A percentile compares a stretch with the other conserved stretches of the same genome.
phyloP scores from a whole-genome alignment of 2,329 filamentous ascomycete genomes.

The Neopestalotiopsis rosae region DNA sequence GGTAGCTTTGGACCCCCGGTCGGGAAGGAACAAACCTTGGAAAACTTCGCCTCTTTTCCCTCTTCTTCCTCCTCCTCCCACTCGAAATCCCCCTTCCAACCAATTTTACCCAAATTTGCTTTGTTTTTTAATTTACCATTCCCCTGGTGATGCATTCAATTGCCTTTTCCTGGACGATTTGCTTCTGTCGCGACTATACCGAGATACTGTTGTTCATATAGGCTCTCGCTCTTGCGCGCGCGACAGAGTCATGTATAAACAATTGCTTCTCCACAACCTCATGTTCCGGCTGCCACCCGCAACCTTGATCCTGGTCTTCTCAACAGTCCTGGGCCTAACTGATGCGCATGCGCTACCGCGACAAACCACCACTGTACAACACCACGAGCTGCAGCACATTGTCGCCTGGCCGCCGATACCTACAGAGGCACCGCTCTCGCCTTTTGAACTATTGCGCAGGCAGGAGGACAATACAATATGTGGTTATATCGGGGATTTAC shows the following conservation, averaged over 20 bases:
- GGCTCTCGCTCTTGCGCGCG: not conserved
- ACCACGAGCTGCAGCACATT: conserved; percentile 43
- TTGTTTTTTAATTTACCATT: not conserved
- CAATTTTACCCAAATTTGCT: not conserved
- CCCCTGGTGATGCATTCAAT: not conserved
- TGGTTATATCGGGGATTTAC: conserved; percentile 59
- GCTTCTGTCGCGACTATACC: conserved; percentile 1
- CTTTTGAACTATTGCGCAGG: conserved; percentile 43
- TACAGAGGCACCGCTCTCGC: conserved; percentile 45
- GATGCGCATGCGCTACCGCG: conserved; percentile 46
- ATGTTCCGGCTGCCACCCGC: conserved; percentile 43
- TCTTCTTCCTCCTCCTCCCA: not conserved
- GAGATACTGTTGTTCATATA: not conserved
- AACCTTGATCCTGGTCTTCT: conserved; percentile 40
- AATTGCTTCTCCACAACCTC: conserved; percentile 34
- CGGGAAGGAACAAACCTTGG: not conserved
- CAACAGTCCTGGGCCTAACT: conserved; percentile 37
- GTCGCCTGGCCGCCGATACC: conserved; percentile 45
- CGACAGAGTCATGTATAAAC: conserved; percentile 33
- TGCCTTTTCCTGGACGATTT: not conserved
- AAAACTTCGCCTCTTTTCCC: not conserved
- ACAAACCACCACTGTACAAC: conserved; percentile 43
- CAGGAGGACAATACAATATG: conserved; percentile 59
- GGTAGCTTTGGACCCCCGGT: not conserved
- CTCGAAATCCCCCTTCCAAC: not conserved